phyloP scores from a whole-genome alignment of 805 yeast species.

The Candida piceae region DNA sequence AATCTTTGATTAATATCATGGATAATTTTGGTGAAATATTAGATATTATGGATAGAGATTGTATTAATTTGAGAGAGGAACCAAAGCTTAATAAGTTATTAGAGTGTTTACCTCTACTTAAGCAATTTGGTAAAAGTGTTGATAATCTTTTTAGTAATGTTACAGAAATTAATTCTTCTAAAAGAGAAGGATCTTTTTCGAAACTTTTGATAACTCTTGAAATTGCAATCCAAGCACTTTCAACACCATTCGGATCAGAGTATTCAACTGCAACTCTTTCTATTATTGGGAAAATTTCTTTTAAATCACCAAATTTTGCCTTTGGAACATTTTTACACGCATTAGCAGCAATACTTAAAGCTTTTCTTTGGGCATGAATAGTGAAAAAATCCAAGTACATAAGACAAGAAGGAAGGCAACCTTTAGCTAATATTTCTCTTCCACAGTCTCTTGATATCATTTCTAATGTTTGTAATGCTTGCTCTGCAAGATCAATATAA shows the following conservation, averaged over 20 bases:
- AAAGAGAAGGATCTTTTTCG: slow-evolving; percentile 34
- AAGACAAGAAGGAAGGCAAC: slow-evolving; percentile 61
- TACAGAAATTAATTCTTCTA: slow-evolving; percentile 39
- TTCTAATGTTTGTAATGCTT: slow-evolving; percentile 72
- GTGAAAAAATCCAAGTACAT: slow-evolving; percentile 84
- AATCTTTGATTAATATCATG: slow-evolving; percentile 39
- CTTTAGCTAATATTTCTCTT: slow-evolving; percentile 46
- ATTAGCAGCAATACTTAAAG: slow-evolving; percentile 67
- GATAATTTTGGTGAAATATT: slow-evolving; percentile 40
- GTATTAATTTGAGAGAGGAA: slow-evolving; percentile 37
- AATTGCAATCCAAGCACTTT: slow-evolving; percentile 61
- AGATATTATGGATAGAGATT: slow-evolving; percentile 42
- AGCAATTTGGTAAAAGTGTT: slow-evolving; percentile 24
- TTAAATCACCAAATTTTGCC: slow-evolving; percentile 42
- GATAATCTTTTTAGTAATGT: slow-evolving; percentile 31
- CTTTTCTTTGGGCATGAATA: slow-evolving; percentile 80
- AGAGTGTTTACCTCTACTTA: slow-evolving; percentile 23
- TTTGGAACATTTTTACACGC: slow-evolving; percentile 48
- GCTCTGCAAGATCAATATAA: slow-evolving; percentile 89
- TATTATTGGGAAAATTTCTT: slow-evolving; percentile 55
- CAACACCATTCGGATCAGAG: slow-evolving; percentile 55
- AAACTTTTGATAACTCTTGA: slow-evolving; percentile 53
- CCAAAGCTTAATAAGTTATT: slow-evolving; percentile 29
- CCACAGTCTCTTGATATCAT: slow-evolving; percentile 55
- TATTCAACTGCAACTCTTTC: slow-evolving; percentile 50